Evolutionary conservation across 1,284 basidiomycete species (phyloP), one percentile per base, ranked within the genome.

Genomic region (Calocybe gambosa): DNA sequence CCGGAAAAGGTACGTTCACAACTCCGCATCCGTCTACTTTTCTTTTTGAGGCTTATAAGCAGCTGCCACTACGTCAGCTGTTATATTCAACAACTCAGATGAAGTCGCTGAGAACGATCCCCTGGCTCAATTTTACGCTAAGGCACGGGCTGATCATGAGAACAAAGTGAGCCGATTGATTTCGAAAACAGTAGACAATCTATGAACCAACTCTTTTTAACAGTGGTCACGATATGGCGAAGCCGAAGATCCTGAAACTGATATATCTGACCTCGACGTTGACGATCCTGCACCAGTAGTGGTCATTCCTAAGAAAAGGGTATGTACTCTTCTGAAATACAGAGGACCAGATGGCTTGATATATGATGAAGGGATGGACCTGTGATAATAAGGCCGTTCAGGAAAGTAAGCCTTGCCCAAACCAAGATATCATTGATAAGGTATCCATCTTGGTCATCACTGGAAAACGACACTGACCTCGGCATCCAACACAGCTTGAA

Each of bases 371-470:
- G 80, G 74, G 74, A 26, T 87, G 77, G 60, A 64, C 77, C 8
- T 85, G 82, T 58, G 84, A 88, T 54, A 62, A 61, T 20, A 73
- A 73, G 53, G 65, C 66, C 35, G 51, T 49, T 1, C 59, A n/a
- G n/a, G 3, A 62, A 47, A 52, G 44, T 42, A 47, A 49, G 4
- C 51, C 48, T 4, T 79, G 75, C 53, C 63, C 66, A 3, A 88
- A 88, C 57, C 78, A 85, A 58, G 76, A 81, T 55, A 72, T 88
- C 40, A 68, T 87, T 38, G 78, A 82, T 57, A 85, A 80, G 71
- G 84, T 78, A 33, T 26, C 23, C 20, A 15, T 43, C 43, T 40
- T 40, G 21, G 21, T 23, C 4, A 7, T 50, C 54, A 20, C 47
- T 39, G 5, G 18, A 45, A 7, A 38, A 19, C 37, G 16, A 44